Evolutionary conservation across 1,139 yeast genomes (phyloP).

Genomic region (Kurtzmaniella natalensis): DNA sequence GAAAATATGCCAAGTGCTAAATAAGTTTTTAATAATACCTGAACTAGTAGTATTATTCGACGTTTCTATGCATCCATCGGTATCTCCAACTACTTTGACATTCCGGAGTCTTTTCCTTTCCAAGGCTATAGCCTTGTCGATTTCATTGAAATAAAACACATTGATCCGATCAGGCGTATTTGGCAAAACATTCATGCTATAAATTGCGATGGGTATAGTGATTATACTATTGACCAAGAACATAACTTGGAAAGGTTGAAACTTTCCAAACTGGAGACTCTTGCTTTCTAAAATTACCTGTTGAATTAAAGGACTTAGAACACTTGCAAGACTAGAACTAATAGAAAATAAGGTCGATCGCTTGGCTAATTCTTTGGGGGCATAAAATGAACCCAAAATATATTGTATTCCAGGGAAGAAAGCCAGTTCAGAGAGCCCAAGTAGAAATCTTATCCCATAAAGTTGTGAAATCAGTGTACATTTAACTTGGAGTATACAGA

Average conservation of each 20-base stretch:
- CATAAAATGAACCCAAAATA: conserved; percentile 14
- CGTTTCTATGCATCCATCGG: background rate
- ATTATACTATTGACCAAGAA: conserved; percentile 50
- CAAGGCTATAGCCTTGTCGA: conserved; percentile 27
- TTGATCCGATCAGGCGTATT: conserved; percentile 40
- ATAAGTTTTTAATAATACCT: conserved; percentile 17
- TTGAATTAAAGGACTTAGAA: conserved; percentile 45
- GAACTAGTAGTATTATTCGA: background rate
- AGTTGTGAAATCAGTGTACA: conserved; percentile 5
- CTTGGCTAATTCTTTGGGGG: conserved; percentile 12
- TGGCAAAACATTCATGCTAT: conserved; percentile 37
- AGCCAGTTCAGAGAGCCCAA: conserved; percentile 10
- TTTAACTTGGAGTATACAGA: conserved; percentile 8
- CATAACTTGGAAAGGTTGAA: conserved; percentile 46
- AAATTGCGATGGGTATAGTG: conserved; percentile 45
- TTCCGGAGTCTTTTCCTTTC: conserved; percentile 36
- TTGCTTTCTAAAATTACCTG: conserved; percentile 30
- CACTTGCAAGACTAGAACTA: conserved; percentile 36
- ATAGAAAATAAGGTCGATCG: conserved; percentile 20
- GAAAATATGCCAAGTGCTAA: conserved; percentile 46
- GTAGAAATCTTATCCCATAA: conserved; percentile 8
- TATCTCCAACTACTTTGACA: conserved; percentile 19
- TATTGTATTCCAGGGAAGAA: conserved; percentile 11
- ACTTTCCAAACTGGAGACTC: background rate
- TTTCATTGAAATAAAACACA: conserved; percentile 30